Conservation (phyloP, 192 early-diverging fungal species). For the Rhizophagus clarus region DNA sequence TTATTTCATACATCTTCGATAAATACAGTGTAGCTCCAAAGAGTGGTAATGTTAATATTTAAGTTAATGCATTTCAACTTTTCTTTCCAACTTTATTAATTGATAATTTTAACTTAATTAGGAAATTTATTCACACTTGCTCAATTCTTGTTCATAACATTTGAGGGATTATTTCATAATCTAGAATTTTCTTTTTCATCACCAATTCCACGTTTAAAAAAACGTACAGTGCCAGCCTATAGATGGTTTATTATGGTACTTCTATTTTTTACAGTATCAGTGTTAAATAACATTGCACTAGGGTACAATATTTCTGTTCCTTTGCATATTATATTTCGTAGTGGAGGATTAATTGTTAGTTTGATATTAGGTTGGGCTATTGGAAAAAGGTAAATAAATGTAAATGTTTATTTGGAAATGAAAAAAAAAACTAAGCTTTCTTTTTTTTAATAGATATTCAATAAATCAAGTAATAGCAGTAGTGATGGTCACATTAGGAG, state of each 20-base stretch:
- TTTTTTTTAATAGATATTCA: slow-evolving; percentile 42
- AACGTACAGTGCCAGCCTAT: slow-evolving; percentile 64
- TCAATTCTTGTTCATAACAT: slow-evolving; percentile 74
- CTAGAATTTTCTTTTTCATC: slow-evolving; percentile 38
- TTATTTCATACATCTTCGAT: neutral
- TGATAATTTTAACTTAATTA: neutral
- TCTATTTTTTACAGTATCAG: slow-evolving; percentile 76
- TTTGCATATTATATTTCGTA: slow-evolving; percentile 89
- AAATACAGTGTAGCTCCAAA: slow-evolving; percentile 52
- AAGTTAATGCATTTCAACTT: neutral
- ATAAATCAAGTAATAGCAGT: slow-evolving; percentile 60
- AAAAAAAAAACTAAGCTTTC: too few species aligned
- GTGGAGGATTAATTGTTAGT: slow-evolving; percentile 78
- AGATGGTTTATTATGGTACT: slow-evolving; percentile 77
- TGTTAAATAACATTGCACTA: slow-evolving; percentile 82
- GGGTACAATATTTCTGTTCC: slow-evolving; percentile 84
- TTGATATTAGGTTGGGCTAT: slow-evolving; percentile 75
- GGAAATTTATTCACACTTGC: slow-evolving; percentile 72
- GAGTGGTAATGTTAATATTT: slow-evolving; percentile 45
- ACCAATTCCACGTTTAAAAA: slow-evolving; percentile 52
- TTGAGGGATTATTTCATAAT: slow-evolving; percentile 61
- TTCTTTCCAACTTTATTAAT: neutral
- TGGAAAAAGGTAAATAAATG: slow-evolving; percentile 55
- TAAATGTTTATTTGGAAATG: too few species aligned
- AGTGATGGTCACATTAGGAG: slow-evolving; percentile 74